phyloP scores from a whole-genome alignment of 2,329 filamentous ascomycete genomes.

The Daldinia sp. region DNA sequence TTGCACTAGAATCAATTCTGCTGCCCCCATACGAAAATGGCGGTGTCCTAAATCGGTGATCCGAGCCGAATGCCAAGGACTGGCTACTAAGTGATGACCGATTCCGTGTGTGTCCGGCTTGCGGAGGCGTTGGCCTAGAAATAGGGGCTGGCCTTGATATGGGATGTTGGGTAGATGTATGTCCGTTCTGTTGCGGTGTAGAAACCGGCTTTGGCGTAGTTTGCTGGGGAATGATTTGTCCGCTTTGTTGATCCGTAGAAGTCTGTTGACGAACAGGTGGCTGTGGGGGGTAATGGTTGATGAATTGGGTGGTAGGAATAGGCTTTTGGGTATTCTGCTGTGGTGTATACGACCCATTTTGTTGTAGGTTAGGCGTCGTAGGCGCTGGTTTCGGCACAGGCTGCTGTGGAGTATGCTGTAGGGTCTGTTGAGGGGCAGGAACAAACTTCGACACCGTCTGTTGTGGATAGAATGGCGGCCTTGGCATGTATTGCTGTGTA shows the following conservation, averaged over 20 bases:
- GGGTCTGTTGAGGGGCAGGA: constrained; percentile 13
- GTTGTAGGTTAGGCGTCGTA: constrained; percentile 12
- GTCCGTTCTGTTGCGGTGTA: constrained; percentile 28
- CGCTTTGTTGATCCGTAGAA: constrained; percentile 11
- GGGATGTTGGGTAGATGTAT: constrained; percentile 29
- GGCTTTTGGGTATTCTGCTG: constrained; percentile 19
- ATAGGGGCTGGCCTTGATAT: constrained; percentile 40
- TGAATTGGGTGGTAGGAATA: constrained; percentile 12
- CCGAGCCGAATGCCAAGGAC: constrained; percentile 48
- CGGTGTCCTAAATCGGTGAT: constrained; percentile 51
- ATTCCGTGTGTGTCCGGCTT: constrained; percentile 47
- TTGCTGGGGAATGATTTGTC: constrained; percentile 25
- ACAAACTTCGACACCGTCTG: constrained; percentile 10
- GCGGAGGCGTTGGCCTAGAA: constrained; percentile 37
- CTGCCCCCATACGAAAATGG: constrained; percentile 52
- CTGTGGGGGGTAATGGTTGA: constrained; percentile 18
- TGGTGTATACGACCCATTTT: constrained; percentile 3
- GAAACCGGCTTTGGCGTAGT: constrained; percentile 34
- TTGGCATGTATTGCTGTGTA: constrained; percentile 44
- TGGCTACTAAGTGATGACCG: constrained; percentile 48
- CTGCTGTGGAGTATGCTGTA: constrained; percentile 25
- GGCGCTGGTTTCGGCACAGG: constrained; percentile 18
- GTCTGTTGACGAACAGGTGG: constrained; percentile 19
- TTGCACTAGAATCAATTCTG: constrained; percentile 48
- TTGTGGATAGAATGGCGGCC: constrained; percentile 26